Evolutionary conservation across 1,284 basidiomycete genomes (phyloP).

Genomic region (Volvariella volvacea): DNA sequence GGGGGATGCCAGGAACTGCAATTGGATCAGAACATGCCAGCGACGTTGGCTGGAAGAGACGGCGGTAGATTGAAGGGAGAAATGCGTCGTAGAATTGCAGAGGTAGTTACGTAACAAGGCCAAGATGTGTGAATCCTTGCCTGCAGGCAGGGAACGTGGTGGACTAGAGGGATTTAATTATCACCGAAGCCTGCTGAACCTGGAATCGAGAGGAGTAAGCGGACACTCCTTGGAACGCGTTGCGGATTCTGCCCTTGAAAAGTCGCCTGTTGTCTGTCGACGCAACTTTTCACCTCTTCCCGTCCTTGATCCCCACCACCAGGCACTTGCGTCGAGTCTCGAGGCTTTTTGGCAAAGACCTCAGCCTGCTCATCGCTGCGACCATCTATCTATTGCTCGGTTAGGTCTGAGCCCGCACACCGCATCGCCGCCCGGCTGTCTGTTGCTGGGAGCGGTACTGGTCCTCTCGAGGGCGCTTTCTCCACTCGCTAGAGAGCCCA

Average conservation of each 20-base stretch:
- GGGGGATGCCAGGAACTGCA: too few relatives aligned
- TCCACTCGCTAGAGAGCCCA: constrained; percentile 15
- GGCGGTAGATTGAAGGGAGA: background rate
- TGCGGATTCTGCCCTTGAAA: constrained; percentile 40
- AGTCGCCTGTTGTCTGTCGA: constrained; percentile 33
- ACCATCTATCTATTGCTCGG: too few relatives aligned
- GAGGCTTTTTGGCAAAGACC: constrained; percentile 16
- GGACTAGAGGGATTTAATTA: constrained; percentile 37
- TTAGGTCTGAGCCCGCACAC: too few relatives aligned
- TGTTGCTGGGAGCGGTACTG: too few relatives aligned
- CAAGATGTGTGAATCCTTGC: constrained; percentile 31
- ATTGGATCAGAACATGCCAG: background rate
- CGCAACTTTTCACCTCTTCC: constrained; percentile 27
- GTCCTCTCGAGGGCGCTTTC: too few relatives aligned
- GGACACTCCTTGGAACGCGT: constrained; percentile 39
- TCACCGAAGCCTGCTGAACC: constrained; percentile 31
- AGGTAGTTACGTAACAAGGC: constrained; percentile 25
- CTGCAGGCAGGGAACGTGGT: constrained; percentile 71
- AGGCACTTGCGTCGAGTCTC: constrained; percentile 11
- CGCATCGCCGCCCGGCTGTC: too few relatives aligned
- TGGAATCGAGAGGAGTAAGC: constrained; percentile 37
- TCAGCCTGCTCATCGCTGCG: too few relatives aligned
- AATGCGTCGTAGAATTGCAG: constrained; percentile 6
- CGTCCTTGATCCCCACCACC: constrained; percentile 21
- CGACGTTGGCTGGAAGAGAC: background rate